These are phyloP conservation scores for Trichocladium antarcticum DNA, from an alignment of 495 filamentous ascomycete genomes.

Conservation along the genomic window DNA sequence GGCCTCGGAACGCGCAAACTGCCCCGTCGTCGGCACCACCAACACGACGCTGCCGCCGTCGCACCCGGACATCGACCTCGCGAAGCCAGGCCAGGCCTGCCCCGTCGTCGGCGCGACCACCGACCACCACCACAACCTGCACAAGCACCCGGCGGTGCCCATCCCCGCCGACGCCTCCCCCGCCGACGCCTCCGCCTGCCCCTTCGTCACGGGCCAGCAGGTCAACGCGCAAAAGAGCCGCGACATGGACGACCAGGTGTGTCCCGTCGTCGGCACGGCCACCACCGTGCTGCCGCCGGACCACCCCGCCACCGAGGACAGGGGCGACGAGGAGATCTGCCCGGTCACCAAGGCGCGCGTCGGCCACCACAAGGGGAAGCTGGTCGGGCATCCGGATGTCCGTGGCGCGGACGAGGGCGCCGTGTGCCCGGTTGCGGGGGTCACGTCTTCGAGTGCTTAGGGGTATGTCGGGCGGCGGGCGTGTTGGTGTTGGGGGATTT, in stretches of 20 bases:
- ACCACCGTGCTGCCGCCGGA: constrained; percentile 37
- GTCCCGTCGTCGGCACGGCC: constrained; percentile 37
- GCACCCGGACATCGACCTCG: constrained; percentile 35
- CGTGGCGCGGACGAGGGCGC: constrained; percentile 18
- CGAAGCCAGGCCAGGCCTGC: constrained; percentile 33
- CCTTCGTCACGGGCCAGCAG: constrained; percentile 25
- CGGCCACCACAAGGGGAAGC: constrained; percentile 37
- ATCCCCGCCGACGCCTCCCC: constrained; percentile 20
- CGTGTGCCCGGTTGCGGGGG: constrained; percentile 35
- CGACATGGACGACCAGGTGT: constrained; percentile 38
- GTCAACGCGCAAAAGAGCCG: constrained; percentile 35
- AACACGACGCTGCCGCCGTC: constrained; percentile 34
- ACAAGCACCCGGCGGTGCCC: constrained; percentile 34
- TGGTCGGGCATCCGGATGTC: constrained; percentile 32
- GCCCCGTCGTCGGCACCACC: constrained; percentile 36
- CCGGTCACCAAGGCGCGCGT: constrained; percentile 41
- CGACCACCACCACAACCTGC: constrained; percentile 36
- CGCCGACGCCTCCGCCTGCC: constrained; percentile 36
- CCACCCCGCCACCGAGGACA: constrained; percentile 34
- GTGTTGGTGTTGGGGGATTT: no score
- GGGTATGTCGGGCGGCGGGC: no score
- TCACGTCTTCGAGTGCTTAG: constrained; percentile 7
- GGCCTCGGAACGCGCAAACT: constrained; percentile 14
- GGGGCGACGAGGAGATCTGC: constrained; percentile 35
- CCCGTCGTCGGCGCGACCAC: constrained; percentile 37